These are phyloP conservation scores for Ormosia emarginata DNA, from an alignment of 306 rosid species.

Conservation along the genomic window DNA sequence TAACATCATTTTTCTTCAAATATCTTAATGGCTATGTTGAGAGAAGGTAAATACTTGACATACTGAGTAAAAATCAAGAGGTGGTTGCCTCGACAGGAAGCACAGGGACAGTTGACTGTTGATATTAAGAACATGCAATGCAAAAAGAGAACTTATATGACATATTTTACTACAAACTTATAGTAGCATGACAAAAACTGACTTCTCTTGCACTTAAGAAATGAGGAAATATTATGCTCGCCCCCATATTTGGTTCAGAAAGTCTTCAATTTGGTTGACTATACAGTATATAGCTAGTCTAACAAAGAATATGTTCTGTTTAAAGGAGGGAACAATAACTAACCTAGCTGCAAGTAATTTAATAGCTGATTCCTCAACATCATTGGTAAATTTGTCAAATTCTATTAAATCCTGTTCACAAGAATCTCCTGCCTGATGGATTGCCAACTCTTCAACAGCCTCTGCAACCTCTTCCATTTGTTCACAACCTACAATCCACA, in stretches of 20 bases:
- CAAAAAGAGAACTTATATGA: neutral
- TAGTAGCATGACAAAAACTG: neutral
- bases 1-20: neutral
- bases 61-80: neutral
- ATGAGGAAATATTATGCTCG: neutral
- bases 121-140: neutral
- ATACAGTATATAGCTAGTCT: neutral
- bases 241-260: neutral
- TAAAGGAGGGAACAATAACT: neutral
- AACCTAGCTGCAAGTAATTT: constrained; percentile 76
- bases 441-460: constrained; percentile 39
- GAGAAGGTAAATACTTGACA: neutral
- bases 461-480: constrained; percentile 46
- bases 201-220: constrained; percentile 6
- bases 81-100: neutral
- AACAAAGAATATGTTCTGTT: neutral
- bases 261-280: neutral
- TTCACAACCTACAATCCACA: constrained; percentile 32
- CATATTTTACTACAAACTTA: neutral
- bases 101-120: neutral
- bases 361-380: constrained; percentile 61
- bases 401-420: constrained; percentile 33
- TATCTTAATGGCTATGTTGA: neutral
- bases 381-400: constrained; percentile 32
- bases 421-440: constrained; percentile 23